phyloP scores from a whole-genome alignment of 371 early-diverging fungal genomes.

The Mortierella sp. region DNA sequence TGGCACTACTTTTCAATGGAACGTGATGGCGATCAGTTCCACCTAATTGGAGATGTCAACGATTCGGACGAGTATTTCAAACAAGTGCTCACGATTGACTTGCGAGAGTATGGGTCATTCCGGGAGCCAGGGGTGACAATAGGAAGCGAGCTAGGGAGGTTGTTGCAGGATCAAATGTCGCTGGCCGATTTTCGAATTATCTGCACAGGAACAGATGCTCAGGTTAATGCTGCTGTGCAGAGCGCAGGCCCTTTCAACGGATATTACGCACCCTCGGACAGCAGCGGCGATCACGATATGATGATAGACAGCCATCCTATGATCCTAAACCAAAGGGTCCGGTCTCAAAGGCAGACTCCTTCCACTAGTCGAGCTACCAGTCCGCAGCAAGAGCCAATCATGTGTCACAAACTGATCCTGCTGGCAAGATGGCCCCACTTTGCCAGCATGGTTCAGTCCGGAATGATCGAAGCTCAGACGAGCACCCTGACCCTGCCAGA shows the following conservation, averaged over 20 bases:
- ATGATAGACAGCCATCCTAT: slow-evolving; percentile 44
- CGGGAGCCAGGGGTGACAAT: slow-evolving; percentile 68
- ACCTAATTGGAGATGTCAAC: slow-evolving; percentile 71
- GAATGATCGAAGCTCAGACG: slow-evolving; percentile 64
- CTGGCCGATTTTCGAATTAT: slow-evolving; percentile 70
- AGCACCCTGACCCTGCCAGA: slow-evolving; percentile 66
- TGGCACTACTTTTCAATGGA: slow-evolving; percentile 80
- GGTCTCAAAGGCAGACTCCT: slow-evolving; percentile 37
- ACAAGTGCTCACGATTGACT: slow-evolving; percentile 67
- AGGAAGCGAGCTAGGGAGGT: slow-evolving; percentile 64
- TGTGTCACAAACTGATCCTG: slow-evolving; percentile 62
- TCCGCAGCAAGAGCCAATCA: slow-evolving; percentile 47
- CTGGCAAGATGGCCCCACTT: slow-evolving; percentile 79
- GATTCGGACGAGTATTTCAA: slow-evolving; percentile 74
- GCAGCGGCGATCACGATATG: slow-evolving; percentile 47
- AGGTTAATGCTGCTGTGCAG: slow-evolving; percentile 20
- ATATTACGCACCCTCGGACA: slow-evolving; percentile 42
- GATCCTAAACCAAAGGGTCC: slow-evolving; percentile 20
- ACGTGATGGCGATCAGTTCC: slow-evolving; percentile 65
- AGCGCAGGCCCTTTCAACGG: slow-evolving; percentile 10
- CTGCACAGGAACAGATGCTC: slow-evolving; percentile 58
- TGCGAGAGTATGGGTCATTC: slow-evolving; percentile 71
- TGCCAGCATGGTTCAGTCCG: slow-evolving; percentile 63
- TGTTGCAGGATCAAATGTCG: slow-evolving; percentile 60
- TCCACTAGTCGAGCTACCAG: slow-evolving; percentile 41